Evolutionary conservation across 2,329 filamentous ascomycete species (phyloP).

Genomic region (Lasiodiplodia citricola): DNA sequence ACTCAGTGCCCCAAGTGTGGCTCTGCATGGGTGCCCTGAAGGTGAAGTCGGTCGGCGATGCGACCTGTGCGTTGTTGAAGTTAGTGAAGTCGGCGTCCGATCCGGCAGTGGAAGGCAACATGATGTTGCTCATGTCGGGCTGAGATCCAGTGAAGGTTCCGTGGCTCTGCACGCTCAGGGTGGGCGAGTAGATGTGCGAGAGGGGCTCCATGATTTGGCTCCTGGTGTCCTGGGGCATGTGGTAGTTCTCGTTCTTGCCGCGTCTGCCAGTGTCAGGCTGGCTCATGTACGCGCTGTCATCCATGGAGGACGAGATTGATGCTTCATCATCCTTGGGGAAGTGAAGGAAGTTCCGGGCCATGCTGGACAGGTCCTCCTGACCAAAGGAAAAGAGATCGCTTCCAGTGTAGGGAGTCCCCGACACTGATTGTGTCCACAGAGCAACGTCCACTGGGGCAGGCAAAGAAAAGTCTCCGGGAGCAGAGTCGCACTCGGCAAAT

Average conservation of each 20-base stretch:
- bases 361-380: constrained; percentile 41
- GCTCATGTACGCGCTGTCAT: constrained; percentile 49
- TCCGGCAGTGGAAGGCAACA: constrained; percentile 37
- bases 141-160: constrained; percentile 38
- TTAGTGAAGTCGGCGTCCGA: constrained; percentile 44
- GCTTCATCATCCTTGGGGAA: constrained; percentile 44
- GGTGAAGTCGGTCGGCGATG: constrained; percentile 29
- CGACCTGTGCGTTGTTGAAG: constrained; percentile 45
- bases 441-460: constrained; percentile 43
- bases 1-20: constrained; percentile 35
- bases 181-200: constrained; percentile 43
- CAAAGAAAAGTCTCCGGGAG: constrained; percentile 38
- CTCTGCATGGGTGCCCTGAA: constrained; percentile 25
- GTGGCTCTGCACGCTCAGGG: constrained; percentile 43
- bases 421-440: constrained; percentile 49
- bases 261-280: constrained; percentile 44
- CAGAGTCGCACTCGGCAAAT: constrained; percentile 44
- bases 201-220: constrained; percentile 39
- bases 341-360: constrained; percentile 39
- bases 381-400: constrained; percentile 41
- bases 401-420: constrained; percentile 39
- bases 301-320: constrained; percentile 47
- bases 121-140: constrained; percentile 42
- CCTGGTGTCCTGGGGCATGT: constrained; percentile 38
- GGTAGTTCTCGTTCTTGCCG: constrained; percentile 28